Conservation (phyloP, 2,329 filamentous ascomycete genomes). For the Aspergillus brasiliensis region DNA sequence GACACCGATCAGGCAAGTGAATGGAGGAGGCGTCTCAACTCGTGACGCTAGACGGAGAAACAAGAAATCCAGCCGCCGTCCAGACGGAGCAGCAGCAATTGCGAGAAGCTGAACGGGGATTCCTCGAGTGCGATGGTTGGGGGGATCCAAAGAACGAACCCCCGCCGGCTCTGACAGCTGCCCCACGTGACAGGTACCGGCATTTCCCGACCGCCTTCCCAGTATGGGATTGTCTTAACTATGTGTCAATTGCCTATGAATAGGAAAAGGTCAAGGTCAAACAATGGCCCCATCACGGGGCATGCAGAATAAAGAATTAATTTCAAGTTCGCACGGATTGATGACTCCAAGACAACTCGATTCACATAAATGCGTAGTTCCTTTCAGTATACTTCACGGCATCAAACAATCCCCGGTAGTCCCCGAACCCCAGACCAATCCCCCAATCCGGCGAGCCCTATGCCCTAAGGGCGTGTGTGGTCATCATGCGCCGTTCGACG, state of each 20-base stretch:
- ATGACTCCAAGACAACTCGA: no score
- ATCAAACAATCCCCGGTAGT: not conserved
- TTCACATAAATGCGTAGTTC: no score
- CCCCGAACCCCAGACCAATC: not conserved
- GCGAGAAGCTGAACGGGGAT: not conserved
- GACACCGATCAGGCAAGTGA: no score
- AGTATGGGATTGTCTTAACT: not conserved
- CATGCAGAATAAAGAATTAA: no score
- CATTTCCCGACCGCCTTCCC: not conserved
- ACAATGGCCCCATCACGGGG: no score
- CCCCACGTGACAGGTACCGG: conserved; percentile 1
- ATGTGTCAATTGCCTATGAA: not conserved
- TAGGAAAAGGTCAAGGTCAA: no score
- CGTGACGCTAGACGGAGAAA: not conserved
- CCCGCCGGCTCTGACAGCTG: not conserved
- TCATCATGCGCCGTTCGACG: not conserved
- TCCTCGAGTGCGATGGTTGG: not conserved
- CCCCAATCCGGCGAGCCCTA: not conserved
- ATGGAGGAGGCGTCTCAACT: not conserved
- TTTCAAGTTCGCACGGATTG: no score
- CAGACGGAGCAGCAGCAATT: not conserved
- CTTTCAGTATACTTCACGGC: no score
- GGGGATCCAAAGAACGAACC: not conserved
- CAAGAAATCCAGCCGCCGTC: not conserved
- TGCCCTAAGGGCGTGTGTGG: not conserved